Evolutionary conservation across 306 rosid species (phyloP).

Genomic region (Trifolium pratense): DNA sequence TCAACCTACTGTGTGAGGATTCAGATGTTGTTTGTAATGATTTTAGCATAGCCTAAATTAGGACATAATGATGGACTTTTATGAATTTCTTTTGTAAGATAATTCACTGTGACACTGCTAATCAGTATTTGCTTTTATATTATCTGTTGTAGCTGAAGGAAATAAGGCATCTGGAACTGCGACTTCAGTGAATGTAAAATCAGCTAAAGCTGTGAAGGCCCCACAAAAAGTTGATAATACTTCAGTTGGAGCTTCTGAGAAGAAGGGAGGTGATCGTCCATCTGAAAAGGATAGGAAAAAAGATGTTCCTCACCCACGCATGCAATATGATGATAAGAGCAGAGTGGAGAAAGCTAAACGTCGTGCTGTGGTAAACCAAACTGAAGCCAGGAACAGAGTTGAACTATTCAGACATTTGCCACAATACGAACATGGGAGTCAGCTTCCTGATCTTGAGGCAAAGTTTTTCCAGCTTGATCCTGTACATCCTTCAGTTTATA

Average conservation of each 20-base stretch:
- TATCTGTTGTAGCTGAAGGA: constrained; percentile 48
- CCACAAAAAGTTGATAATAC: constrained; percentile 46
- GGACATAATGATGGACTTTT: constrained; percentile 12
- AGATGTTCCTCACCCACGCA: constrained; percentile 59
- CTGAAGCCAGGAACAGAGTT: constrained; percentile 58
- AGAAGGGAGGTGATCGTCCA: constrained; percentile 53
- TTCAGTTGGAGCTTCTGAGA: constrained; percentile 49
- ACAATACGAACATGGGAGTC: constrained; percentile 63
- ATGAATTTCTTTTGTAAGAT: not conserved
- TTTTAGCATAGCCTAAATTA: constrained; percentile 13
- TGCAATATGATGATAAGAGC: constrained; percentile 58
- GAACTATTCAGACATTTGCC: constrained; percentile 62
- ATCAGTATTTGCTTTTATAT: constrained; percentile 25
- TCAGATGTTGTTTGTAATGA: not conserved
- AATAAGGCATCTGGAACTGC: constrained; percentile 44
- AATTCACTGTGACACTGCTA: constrained; percentile 12
- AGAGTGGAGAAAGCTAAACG: constrained; percentile 59
- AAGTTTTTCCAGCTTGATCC: constrained; percentile 58
- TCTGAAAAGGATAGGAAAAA: constrained; percentile 57
- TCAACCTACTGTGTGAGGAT: not conserved
- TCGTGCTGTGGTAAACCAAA: constrained; percentile 57
- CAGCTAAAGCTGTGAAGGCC: constrained; percentile 47
- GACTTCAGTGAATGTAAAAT: constrained; percentile 41
- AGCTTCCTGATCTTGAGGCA: constrained; percentile 52
- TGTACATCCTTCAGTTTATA: constrained; percentile 54